Base-by-base conservation (phyloP, 2,329 filamentous ascomycete genomes). In the Fusarium nelsonii region DNA sequence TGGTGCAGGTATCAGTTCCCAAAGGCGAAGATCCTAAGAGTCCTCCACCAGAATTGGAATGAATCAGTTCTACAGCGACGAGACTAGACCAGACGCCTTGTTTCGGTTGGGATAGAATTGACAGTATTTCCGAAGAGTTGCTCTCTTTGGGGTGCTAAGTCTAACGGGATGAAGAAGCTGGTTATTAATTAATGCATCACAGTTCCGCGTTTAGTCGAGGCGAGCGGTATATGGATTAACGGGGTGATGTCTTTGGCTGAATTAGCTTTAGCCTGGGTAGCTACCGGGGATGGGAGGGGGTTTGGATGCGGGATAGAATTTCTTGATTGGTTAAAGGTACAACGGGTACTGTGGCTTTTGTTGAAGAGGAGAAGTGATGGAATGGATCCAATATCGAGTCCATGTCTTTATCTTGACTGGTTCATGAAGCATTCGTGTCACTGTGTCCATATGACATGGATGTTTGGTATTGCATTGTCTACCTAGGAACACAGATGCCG, bases 111-210 rank as follows among this genome's bases (percentile, higher is more conserved):
- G 45, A 16, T 26, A 48, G 36, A 16, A 30, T 14, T 14, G 45
- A 64, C 20, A 37, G 36, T 20, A 51, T 10, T 43, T 26, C 34
- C 52, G 36, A 28, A 43, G 28, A 26, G 44, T 26, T 57, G 23
- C 40, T 30, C n/a, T 30, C 23, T 63, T 43, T 18, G 37, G 36
- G 28, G 41, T n/a, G 26, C 26, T n/a, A 54, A 43, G 48, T 39
- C 61, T 59, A 65, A 65, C 40, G 54, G 23, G 36, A 65, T 59
- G 18, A 48, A 65, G 62, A 44, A 65, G 60, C 11, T 57, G 23
- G 10, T 8, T 40, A 40, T 14, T 43, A 40, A 48, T 46, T 33
- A 39, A 48, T 65, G 36, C 37, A 59, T 41, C 28, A 12, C 34
- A 54, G 39, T 40, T 61, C 39, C 28, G 46, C 37, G 41, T 37